Conservation (phyloP, 2,329 filamentous ascomycete species). For the Fusarium aywerte region DNA sequence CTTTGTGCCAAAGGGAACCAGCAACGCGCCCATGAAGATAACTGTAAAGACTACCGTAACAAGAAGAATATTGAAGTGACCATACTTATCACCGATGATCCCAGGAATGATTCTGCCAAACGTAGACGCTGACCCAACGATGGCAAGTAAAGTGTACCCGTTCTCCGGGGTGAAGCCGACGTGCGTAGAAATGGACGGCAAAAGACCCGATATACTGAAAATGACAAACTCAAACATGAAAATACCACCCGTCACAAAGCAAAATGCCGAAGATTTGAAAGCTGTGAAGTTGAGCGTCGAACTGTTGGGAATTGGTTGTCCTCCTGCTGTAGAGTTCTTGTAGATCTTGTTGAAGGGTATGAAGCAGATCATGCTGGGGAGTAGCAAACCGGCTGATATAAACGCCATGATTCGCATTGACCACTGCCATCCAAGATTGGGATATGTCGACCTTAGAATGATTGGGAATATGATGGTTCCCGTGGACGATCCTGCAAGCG, state of each 20-base stretch:
- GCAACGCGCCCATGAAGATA: constrained; percentile 55
- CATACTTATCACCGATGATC: constrained; percentile 55
- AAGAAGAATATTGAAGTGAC: constrained; percentile 55
- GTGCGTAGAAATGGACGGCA: constrained; percentile 58
- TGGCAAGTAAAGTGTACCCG: constrained; percentile 57
- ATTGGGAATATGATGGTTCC: constrained; percentile 51
- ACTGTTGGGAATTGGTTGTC: constrained; percentile 25
- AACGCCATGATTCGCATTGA: constrained; percentile 49
- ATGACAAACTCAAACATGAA: constrained; percentile 61
- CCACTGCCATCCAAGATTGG: constrained; percentile 50
- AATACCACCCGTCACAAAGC: constrained; percentile 54
- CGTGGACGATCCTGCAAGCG: constrained; percentile 42
- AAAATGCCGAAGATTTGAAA: constrained; percentile 55
- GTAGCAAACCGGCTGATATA: constrained; percentile 43
- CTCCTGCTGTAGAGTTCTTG: not conserved
- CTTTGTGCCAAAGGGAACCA: constrained; percentile 58
- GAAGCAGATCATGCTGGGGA: constrained; percentile 50
- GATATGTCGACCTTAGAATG: constrained; percentile 48
- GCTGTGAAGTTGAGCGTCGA: constrained; percentile 53
- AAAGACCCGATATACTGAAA: constrained; percentile 58
- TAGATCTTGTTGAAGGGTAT: constrained; percentile 46
- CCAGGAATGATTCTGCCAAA: constrained; percentile 58
- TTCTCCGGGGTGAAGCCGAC: constrained; percentile 51
- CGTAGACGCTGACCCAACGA: constrained; percentile 56
- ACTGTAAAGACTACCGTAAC: constrained; percentile 49